Evolutionary conservation across 768 basidiomycete genomes (phyloP), one percentile per base, ranked within the genome.

Genomic region (Pleurotus ostreatus): DNA sequence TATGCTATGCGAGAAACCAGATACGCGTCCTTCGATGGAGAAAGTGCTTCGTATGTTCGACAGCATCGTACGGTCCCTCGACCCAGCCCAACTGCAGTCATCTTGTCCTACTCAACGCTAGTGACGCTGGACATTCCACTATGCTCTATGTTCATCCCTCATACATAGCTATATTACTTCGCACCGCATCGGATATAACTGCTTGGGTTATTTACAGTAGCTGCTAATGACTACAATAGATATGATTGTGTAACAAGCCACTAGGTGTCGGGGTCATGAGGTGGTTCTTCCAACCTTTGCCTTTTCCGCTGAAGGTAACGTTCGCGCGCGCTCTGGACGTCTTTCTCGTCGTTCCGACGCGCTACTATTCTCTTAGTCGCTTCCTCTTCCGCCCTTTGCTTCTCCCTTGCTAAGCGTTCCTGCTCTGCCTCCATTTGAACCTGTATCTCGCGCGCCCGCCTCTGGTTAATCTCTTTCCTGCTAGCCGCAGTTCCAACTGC

Each of bases 401-500:
- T 83, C 66, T 85, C 84, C 57, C 73, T 66, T 57, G 75, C 73
- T 40, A 82, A 62, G 59, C 87, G 81, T 59, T 81, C 78, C 52
- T 79, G 74, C 66, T 96, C 91, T 61, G 84, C 86, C 51, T 82
- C 81, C 76, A 97, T 73, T 71, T 98, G 94, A 52, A 77, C 73
- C 59, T 82, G 81, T 22, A 98, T 82, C 67, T 97, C 88, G 55
- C 81, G 78, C 16, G 81, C 75, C 63, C 96, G 82, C 56, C 97
- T 81, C 65, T 92, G 89, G 58, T 91, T 87, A 52, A 95, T 89
- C 70, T 96, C 94, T 62, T 73, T 78, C 62, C 84, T 78, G 65
- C 79, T 86, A 0, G 95, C 92, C 22, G 93, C 90, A 13, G 81
- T 79, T 2, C 95, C 95, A 9, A 86, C 92, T 2, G 93, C 92